A percentile compares a stretch with the other conserved stretches of the same genome.
phyloP scores from a whole-genome alignment of 768 basidiomycete species.

The Roridomyces roridus region DNA sequence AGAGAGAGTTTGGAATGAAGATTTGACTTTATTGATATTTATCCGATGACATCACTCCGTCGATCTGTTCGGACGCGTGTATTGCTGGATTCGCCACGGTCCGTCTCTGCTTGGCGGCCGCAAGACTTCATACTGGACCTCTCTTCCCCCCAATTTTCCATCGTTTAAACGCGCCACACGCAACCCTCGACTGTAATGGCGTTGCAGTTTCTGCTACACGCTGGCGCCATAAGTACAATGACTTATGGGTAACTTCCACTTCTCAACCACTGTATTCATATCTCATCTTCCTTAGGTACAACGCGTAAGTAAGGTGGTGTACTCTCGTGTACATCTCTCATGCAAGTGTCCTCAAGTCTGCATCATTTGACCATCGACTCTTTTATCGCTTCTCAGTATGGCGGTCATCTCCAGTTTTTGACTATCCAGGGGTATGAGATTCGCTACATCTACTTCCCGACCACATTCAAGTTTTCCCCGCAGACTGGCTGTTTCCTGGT shows the following conservation, averaged over 20 bases:
- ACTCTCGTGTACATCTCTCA: neutral
- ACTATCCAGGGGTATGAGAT: conserved; percentile 75
- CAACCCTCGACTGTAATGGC: too few relatives aligned
- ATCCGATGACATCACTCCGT: too few relatives aligned
- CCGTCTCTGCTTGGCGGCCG: too few relatives aligned
- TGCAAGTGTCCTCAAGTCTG: conserved; percentile 24
- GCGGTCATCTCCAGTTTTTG: conserved; percentile 74
- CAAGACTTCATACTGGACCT: too few relatives aligned
- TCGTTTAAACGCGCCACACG: too few relatives aligned
- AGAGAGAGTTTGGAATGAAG: too few relatives aligned
- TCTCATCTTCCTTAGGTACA: conserved; percentile 9
- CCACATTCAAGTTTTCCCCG: neutral
- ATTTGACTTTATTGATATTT: too few relatives aligned
- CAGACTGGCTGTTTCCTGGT: conserved; percentile 43
- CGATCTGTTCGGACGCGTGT: too few relatives aligned
- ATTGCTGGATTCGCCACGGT: too few relatives aligned
- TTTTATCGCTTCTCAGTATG: conserved; percentile 52
- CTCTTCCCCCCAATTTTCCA: too few relatives aligned
- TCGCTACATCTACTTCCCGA: neutral
- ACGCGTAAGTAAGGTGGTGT: conserved; percentile 17
- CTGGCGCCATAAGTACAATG: conserved; percentile 39
- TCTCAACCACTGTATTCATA: neutral
- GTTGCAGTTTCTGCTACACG: conserved; percentile 39
- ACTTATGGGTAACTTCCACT: conserved; percentile 42
- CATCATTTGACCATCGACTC: conserved; percentile 30